phyloP scores from a whole-genome alignment of 345 rosid species.

The Citrus unshiu region DNA sequence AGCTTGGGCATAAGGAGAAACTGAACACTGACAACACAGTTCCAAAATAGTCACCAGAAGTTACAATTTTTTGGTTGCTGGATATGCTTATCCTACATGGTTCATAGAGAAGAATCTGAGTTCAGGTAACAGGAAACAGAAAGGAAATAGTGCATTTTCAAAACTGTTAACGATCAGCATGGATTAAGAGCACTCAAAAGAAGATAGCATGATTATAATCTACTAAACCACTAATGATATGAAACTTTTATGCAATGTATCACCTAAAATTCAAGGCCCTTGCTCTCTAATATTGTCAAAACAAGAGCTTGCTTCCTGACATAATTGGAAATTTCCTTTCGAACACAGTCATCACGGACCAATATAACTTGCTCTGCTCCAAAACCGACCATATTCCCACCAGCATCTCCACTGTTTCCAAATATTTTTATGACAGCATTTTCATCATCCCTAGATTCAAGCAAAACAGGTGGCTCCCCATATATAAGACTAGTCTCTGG shows the following conservation, averaged over 20 bases:
- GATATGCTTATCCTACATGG: no score
- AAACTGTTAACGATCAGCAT: no score
- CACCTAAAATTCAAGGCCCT: conserved; percentile 54
- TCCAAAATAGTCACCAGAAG: no score
- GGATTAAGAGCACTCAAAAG: no score
- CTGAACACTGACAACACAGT: no score
- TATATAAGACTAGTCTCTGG: conserved; percentile 36
- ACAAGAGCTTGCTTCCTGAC: conserved; percentile 50
- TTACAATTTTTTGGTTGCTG: no score
- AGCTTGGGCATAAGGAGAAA: no score
- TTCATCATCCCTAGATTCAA: conserved; percentile 28
- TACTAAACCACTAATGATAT: no score
- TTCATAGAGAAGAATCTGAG: no score
- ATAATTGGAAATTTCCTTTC: conserved; percentile 20
- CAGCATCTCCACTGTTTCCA: conserved; percentile 20
- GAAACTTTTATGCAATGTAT: neutral
- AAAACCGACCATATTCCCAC: conserved; percentile 30
- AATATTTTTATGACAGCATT: conserved; percentile 39
- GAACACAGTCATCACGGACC: conserved; percentile 39
- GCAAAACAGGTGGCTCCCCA: conserved; percentile 53
- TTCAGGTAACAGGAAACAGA: no score
- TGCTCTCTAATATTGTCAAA: conserved; percentile 41
- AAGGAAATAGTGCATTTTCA: no score
- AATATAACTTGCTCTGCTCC: conserved; percentile 54
- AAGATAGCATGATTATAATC: no score